Percentiles rank a stretch among this genome's conserved stretches.
These are phyloP conservation scores for Lactarius quietus DNA, from an alignment of 768 basidiomycete genomes.

Conservation along the genomic window DNA sequence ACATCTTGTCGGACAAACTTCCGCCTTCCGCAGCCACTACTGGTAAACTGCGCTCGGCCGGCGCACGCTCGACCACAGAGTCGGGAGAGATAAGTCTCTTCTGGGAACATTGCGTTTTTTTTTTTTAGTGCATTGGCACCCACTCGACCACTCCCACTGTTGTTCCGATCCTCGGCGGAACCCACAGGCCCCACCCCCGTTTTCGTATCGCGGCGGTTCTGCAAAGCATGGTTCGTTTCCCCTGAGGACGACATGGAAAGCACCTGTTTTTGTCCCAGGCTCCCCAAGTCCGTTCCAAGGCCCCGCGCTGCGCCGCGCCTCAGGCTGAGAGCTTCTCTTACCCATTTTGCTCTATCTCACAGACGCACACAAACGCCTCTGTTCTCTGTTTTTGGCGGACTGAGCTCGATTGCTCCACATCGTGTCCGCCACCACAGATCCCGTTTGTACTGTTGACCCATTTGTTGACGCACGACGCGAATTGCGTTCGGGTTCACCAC, in stretches of 20 bases:
- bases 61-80: constrained; percentile 1
- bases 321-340: constrained; percentile 9
- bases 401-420: background rate
- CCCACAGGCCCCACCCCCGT: background rate
- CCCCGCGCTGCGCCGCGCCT: constrained; percentile 8
- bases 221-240: background rate
- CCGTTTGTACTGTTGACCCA: constrained; percentile 3
- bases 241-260: background rate
- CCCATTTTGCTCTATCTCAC: background rate
- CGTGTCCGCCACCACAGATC: background rate
- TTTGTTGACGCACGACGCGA: constrained; percentile 3
- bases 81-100: constrained; percentile 16
- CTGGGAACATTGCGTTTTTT: constrained; percentile 14
- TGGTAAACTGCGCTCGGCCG: background rate
- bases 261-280: background rate
- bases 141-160: background rate
- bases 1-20: background rate
- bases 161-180: constrained; percentile 8
- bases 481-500: background rate
- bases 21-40: constrained; percentile 1
- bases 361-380: no score
- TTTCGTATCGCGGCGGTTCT: background rate
- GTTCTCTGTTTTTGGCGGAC: background rate
- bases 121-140: background rate
- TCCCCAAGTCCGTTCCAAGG: background rate